A percentile compares a stretch with the other conserved stretches of the same genome.
Evolutionary conservation across 164 flowering plant genomes (phyloP).

Genomic region (Aristolochia californica): DNA sequence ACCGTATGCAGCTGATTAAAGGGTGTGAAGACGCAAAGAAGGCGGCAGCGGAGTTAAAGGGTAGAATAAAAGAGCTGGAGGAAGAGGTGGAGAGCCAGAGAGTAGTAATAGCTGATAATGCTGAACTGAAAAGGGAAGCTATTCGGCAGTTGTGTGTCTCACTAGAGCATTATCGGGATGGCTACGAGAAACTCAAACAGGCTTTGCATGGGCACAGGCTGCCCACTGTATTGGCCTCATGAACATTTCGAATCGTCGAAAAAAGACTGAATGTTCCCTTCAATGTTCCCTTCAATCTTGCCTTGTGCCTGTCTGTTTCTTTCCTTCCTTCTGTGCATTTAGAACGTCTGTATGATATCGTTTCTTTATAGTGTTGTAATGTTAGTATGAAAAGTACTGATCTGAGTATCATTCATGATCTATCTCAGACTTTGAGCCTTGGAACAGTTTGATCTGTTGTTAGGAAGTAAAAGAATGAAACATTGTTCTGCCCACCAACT

Average conservation of each 20-base stretch:
- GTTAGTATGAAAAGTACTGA: too few relatives aligned
- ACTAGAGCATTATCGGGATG: conserved; percentile 50
- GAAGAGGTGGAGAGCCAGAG: conserved; percentile 46
- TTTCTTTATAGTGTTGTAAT: too few relatives aligned
- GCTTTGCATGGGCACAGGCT: conserved; percentile 34
- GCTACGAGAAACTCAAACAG: conserved; percentile 38
- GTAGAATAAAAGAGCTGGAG: conserved; percentile 25
- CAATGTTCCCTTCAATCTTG: too few relatives aligned
- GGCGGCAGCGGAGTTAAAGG: conserved; percentile 17
- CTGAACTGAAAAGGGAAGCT: conserved; percentile 76
- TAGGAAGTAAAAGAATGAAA: too few relatives aligned
- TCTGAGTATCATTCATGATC: too few relatives aligned
- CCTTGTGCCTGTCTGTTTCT: too few relatives aligned
- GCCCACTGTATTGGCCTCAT: conserved; percentile 12
- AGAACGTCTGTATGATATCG: too few relatives aligned
- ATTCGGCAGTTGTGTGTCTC: conserved; percentile 81
- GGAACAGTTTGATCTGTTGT: too few relatives aligned
- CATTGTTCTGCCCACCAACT: too few relatives aligned
- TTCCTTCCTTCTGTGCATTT: too few relatives aligned
- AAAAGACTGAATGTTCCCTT: too few relatives aligned
- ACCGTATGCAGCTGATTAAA: conserved; percentile 31
- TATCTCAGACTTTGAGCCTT: too few relatives aligned
- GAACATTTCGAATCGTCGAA: not conserved
- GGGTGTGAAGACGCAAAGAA: conserved; percentile 23
- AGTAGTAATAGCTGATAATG: conserved; percentile 33